Conservation (phyloP, 495 filamentous ascomycete species). For the Xylaria bambusicola region DNA sequence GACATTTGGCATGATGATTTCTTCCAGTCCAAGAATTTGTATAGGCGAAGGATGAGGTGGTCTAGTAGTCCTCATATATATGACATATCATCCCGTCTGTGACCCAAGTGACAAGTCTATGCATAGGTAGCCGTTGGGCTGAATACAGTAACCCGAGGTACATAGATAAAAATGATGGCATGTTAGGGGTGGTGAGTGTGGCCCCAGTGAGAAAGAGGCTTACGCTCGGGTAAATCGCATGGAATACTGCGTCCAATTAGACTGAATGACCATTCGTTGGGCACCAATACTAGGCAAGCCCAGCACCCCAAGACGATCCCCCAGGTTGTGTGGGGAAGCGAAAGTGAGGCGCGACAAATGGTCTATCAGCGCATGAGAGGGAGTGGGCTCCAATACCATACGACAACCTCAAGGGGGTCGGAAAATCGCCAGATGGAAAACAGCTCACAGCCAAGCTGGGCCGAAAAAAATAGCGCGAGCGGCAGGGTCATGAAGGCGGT, state of each 20-base stretch:
- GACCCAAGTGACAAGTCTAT: no score
- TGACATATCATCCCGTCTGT: no score
- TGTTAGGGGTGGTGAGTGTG: no score
- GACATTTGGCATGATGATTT: no score
- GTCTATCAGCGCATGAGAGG: neutral
- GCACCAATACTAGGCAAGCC: constrained; percentile 9
- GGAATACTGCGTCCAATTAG: neutral
- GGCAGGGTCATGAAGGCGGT: neutral
- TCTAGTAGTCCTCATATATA: no score
- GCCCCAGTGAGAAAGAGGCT: no score
- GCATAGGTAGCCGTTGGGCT: no score
- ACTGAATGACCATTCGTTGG: constrained; percentile 9
- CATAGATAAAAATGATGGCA: no score
- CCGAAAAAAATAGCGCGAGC: neutral
- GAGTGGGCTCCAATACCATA: constrained; percentile 11
- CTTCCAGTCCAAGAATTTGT: no score
- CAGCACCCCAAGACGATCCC: neutral
- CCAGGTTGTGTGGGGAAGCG: constrained; percentile 13
- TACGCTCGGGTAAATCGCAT: no score
- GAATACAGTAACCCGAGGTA: no score
- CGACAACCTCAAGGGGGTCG: neutral
- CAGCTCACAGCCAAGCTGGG: neutral
- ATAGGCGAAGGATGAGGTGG: no score
- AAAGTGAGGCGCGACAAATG: constrained; percentile 9
- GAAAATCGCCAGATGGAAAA: neutral